Percentiles rank a stretch among this genome's conserved stretches.
These are phyloP conservation scores for Pythium chondricola DNA, from an alignment of 352 stramenopile species.

Conservation along the genomic window DNA sequence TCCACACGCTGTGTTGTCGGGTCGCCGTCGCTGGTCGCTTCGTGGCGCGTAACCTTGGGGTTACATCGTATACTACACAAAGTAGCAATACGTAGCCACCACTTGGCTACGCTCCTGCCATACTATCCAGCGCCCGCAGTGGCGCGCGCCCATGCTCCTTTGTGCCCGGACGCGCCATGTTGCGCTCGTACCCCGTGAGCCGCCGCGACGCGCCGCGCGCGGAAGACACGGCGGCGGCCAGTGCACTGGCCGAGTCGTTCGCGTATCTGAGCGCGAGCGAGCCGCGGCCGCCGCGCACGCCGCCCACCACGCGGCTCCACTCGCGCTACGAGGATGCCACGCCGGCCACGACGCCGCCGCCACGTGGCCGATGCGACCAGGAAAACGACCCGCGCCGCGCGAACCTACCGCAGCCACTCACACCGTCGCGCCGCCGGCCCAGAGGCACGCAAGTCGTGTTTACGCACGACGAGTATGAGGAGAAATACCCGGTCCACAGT, in stretches of 20 bases:
- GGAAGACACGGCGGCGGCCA: constrained; percentile 2
- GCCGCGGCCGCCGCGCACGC: constrained; percentile 13
- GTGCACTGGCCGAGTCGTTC: constrained; percentile 13
- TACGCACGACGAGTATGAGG: constrained; percentile 5
- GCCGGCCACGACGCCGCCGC: neutral
- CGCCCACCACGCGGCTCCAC: constrained; percentile 9
- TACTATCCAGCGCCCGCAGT: too few species aligned
- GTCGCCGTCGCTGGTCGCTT: too few species aligned
- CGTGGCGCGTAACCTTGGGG: too few species aligned
- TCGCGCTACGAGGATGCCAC: constrained; percentile 11
- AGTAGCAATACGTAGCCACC: too few species aligned
- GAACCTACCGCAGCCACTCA: too few species aligned
- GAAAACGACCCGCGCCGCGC: too few species aligned
- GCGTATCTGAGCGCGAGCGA: constrained; percentile 16
- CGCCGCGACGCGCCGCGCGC: constrained; percentile 9
- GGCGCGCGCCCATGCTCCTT: too few species aligned
- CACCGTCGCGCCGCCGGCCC: too few species aligned
- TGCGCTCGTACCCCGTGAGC: constrained; percentile 9
- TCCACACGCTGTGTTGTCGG: too few species aligned
- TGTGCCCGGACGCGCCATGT: too few species aligned
- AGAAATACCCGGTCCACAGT: constrained; percentile 8
- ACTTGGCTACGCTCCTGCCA: too few species aligned
- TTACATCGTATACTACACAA: too few species aligned
- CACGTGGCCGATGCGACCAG: neutral
- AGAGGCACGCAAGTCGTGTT: constrained; percentile 12